Percentiles rank a stretch among this genome's conserved stretches.
phyloP scores from a whole-genome alignment of 2,329 filamentous ascomycete genomes.

The Beauveria pseudobassiana region DNA sequence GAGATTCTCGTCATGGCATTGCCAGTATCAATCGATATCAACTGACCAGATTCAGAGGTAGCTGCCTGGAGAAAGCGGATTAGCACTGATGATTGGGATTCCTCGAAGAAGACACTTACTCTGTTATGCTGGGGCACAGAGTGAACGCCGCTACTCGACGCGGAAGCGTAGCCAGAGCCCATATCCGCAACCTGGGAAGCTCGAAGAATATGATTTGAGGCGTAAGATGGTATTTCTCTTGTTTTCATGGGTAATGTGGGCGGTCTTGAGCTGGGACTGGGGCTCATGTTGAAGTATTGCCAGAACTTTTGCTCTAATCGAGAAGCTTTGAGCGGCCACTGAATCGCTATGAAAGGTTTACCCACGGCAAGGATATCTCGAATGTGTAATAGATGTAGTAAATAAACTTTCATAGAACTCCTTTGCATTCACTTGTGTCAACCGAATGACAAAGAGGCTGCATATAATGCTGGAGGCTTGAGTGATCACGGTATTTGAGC shows the following conservation, averaged over 20 bases:
- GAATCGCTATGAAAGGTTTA: neutral
- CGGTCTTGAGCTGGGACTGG: neutral
- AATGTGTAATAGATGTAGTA: neutral
- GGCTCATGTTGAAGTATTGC: neutral
- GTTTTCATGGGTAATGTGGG: neutral
- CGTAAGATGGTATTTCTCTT: slow-evolving; percentile 8
- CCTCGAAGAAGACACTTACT: neutral
- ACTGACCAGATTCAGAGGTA: neutral
- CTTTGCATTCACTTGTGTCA: too few relatives aligned
- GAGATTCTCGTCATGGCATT: neutral
- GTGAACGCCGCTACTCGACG: neutral
- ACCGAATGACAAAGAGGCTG: neutral
- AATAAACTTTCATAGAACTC: neutral
- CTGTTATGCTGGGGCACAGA: neutral
- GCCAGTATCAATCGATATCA: neutral
- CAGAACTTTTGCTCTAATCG: neutral
- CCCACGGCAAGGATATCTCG: neutral
- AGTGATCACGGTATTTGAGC: neutral
- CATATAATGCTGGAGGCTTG: neutral
- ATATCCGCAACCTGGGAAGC: neutral
- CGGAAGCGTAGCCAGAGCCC: neutral
- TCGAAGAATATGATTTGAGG: neutral
- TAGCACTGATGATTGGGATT: neutral
- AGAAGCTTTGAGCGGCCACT: neutral
- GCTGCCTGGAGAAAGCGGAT: neutral